These are phyloP conservation scores for Delonix regia DNA, from an alignment of 306 rosid genomes.

Conservation along the genomic window DNA sequence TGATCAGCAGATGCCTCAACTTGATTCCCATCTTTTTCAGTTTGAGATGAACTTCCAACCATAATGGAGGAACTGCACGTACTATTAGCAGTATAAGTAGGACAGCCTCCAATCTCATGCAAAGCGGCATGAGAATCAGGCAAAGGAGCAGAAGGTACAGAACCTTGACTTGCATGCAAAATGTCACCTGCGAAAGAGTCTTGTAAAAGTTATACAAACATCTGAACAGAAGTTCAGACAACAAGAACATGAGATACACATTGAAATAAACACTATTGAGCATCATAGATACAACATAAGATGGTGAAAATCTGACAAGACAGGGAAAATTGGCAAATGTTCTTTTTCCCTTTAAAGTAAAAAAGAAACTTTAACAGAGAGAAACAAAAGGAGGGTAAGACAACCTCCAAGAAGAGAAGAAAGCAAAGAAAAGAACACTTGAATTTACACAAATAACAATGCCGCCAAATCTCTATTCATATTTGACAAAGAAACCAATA, in stretches of 20 bases:
- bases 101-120: conserved; percentile 48
- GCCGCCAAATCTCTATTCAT: background rate
- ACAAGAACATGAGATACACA: conserved; percentile 8
- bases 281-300: conserved; percentile 6
- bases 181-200: conserved; percentile 45
- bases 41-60: conserved; percentile 28
- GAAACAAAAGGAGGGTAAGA: background rate
- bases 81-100: conserved; percentile 30
- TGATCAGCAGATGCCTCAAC: conserved; percentile 45
- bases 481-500: background rate
- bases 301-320: background rate
- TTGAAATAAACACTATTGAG: background rate
- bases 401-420: background rate
- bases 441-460: background rate
- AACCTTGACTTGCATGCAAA: conserved; percentile 44
- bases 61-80: conserved; percentile 1
- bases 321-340: background rate
- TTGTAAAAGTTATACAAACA: conserved; percentile 25
- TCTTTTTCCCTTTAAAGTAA: background rate
- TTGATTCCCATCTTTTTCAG: conserved; percentile 37
- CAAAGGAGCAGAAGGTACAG: conserved; percentile 44
- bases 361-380: too few species aligned
- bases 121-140: conserved; percentile 46
- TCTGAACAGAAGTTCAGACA: conserved; percentile 13
- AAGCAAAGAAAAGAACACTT: background rate